A percentile compares a stretch with the other conserved stretches of the same genome.
phyloP scores from a whole-genome alignment of 139 green algal species.

The Haematococcus sp. region DNA sequence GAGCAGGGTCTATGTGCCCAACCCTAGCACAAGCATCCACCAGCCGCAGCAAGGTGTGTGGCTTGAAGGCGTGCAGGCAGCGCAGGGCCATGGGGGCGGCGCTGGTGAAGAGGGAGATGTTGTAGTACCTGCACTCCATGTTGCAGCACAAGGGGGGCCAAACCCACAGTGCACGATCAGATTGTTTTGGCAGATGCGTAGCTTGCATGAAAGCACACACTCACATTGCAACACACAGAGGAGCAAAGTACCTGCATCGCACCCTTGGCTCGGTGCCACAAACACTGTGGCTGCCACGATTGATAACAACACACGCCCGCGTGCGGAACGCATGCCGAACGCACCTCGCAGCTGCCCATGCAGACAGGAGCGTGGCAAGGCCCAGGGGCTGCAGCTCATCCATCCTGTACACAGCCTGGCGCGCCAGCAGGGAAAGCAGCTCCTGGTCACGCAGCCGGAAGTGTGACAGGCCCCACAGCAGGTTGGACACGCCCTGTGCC shows the following conservation, averaged over 20 bases:
- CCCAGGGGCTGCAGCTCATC: slow-evolving; percentile 30
- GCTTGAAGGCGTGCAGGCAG: slow-evolving; percentile 19
- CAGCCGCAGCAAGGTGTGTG: slow-evolving; percentile 23
- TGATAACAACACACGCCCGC: too few relatives aligned
- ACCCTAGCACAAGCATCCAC: slow-evolving; percentile 19
- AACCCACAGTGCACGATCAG: too few relatives aligned
- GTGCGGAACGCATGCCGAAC: neutral
- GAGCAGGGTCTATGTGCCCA: slow-evolving; percentile 14
- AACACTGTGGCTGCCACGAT: too few relatives aligned
- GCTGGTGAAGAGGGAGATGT: slow-evolving; percentile 10
- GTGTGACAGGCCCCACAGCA: slow-evolving; percentile 27
- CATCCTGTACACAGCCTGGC: slow-evolving; percentile 28
- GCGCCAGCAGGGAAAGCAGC: slow-evolving; percentile 21
- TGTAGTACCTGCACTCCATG: slow-evolving; percentile 22
- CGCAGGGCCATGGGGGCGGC: neutral
- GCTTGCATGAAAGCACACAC: slow-evolving; percentile 10
- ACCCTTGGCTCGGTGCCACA: too few relatives aligned
- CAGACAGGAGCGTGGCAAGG: slow-evolving; percentile 27
- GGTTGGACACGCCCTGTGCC: slow-evolving; percentile 23
- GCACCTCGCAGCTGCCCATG: slow-evolving; percentile 3
- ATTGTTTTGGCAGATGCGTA: too few relatives aligned
- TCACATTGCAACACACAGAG: neutral
- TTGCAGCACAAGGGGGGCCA: too few relatives aligned
- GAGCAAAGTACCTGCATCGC: neutral
- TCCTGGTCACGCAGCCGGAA: neutral